Evolutionary conservation across 2,329 filamentous ascomycete genomes (phyloP).

Genomic region (Colletotrichum viniferum): DNA sequence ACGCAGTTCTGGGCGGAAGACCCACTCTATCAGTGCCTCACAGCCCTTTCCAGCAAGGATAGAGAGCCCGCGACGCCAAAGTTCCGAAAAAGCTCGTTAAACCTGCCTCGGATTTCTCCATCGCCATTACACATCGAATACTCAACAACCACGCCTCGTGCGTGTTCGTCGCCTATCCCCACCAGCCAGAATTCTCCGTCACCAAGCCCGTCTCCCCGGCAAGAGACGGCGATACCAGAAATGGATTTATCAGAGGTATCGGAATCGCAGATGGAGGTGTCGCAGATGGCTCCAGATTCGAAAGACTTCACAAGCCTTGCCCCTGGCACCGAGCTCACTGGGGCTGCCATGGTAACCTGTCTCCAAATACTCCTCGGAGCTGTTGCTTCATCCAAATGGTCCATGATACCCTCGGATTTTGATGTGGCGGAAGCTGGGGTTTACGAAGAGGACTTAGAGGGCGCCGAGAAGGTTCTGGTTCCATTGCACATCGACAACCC

Average conservation of each 20-base stretch:
- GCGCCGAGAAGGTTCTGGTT: background rate
- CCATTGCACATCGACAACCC: background rate
- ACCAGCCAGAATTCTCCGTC: background rate
- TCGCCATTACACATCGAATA: background rate
- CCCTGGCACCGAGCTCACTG: background rate
- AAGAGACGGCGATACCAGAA: background rate
- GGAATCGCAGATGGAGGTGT: background rate
- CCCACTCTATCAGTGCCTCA: accelerated
- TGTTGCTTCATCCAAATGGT: background rate
- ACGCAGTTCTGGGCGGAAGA: background rate
- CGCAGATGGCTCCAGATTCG: background rate
- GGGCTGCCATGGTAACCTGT: background rate
- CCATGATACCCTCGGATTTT: background rate
- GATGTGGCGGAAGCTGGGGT: background rate
- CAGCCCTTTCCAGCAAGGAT: background rate
- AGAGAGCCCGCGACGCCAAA: background rate
- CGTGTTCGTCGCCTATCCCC: background rate
- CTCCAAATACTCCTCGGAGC: background rate
- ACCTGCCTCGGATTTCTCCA: accelerated
- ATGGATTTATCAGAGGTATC: too few relatives aligned
- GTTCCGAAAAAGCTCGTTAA: background rate
- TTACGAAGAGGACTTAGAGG: background rate
- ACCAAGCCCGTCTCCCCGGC: background rate
- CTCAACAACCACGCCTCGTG: background rate
- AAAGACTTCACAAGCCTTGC: background rate